Base-by-base conservation (phyloP, 106 monocot species). In the Amphibolis antarctica region DNA sequence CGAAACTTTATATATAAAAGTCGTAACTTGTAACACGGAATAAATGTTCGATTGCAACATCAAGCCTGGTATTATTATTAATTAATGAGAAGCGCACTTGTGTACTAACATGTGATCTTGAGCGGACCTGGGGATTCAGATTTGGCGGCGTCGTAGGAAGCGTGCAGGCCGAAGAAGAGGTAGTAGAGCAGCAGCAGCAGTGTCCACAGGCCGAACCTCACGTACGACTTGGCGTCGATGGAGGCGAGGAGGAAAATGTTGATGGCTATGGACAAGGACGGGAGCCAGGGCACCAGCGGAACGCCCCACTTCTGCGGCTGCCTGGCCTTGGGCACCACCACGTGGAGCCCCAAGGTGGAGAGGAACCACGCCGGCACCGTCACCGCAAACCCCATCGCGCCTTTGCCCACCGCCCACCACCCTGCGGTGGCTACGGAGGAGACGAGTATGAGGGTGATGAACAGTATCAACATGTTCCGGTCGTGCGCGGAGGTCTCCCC, bases 261-360 rank as follows among this genome's bases (percentile, higher is more conserved):
- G 55, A 85, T 80, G 23, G 66, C 68, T 45, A 89, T 85, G 11
- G 89, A 89, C 25, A 54, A 53, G 18, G 89, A 85, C 64, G 89
- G 89, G 46, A 89, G 65, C 89, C 89, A 89, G 36, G 89, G 89
- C 68, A 89, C 89, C 69, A 85, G 17, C 10, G 89, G 85, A 65
- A 85, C 89, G 0, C 89, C 89, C 89, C 85, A 82, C 6, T 75
- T 30, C 75, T 64, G 82, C 12, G 89, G 85, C 29, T 9, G 12
- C 59, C 89, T 78, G 31, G 85, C 89, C 80, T 60, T 47, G 15
- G 85, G 85, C 72, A 89, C 82, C 9, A 65, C 5, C 64, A 58
- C 44, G 0, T 60, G 60, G 29, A 89, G 60, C 10, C 62, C 63
- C 43, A 70, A 0, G 56, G 89, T 89, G 15, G 82, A 50, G 18